Evolutionary conservation across 306 rosid genomes (phyloP).

Genomic region (Herpetospermum pedunculosum): DNA sequence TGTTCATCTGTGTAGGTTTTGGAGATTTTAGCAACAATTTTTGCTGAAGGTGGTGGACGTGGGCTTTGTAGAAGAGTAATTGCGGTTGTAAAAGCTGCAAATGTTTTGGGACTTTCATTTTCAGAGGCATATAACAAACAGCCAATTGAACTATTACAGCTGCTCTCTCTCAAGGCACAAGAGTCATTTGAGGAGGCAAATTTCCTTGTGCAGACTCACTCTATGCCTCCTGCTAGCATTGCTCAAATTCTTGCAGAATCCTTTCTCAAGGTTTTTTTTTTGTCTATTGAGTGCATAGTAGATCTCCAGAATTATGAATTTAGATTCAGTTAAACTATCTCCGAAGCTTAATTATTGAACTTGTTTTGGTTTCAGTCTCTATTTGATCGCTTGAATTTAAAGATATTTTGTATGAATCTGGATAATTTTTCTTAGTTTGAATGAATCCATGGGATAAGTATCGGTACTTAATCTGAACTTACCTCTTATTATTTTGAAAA

Average conservation of each 20-base stretch:
- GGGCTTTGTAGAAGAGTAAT: constrained; percentile 83
- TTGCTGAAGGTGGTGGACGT: constrained; percentile 75
- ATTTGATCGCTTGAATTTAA: not conserved
- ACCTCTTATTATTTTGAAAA: constrained; percentile 7
- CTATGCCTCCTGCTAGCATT: constrained; percentile 77
- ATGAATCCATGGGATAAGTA: not conserved
- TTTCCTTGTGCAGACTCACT: constrained; percentile 74
- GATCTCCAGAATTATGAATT: not conserved
- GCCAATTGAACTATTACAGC: constrained; percentile 84
- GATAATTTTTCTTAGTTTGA: not conserved
- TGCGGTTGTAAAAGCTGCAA: constrained; percentile 82
- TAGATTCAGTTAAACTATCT: not conserved
- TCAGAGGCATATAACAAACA: constrained; percentile 83
- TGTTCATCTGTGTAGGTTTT: constrained; percentile 43
- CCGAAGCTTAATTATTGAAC: not conserved
- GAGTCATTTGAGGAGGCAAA: constrained; percentile 94
- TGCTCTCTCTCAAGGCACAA: constrained; percentile 94
- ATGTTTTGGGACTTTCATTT: constrained; percentile 64
- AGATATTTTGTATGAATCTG: not conserved
- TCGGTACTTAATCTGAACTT: not conserved
- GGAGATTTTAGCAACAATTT: constrained; percentile 57
- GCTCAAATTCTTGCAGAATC: constrained; percentile 98
- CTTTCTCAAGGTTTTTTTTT: constrained; percentile 63
- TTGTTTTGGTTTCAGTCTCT: not conserved
- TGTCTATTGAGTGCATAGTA: not conserved